phyloP scores from a whole-genome alignment of 352 stramenopile genomes.

The Phytophthora melonis region DNA sequence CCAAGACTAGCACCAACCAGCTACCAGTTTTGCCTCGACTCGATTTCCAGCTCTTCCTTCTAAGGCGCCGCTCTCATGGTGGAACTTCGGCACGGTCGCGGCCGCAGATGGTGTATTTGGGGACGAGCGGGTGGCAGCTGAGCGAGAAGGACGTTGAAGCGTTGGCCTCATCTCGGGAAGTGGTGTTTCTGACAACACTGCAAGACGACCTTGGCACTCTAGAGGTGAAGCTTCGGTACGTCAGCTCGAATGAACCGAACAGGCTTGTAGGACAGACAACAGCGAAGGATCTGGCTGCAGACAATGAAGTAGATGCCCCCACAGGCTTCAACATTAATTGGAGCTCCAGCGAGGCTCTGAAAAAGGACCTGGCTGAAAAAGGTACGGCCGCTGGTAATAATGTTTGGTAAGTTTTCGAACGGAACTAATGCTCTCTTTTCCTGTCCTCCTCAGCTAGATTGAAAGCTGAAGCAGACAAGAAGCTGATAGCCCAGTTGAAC shows the following conservation, averaged over 20 bases:
- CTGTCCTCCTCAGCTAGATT: slow-evolving; percentile 29
- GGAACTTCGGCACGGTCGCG: slow-evolving; percentile 21
- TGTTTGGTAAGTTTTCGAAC: too few relatives aligned
- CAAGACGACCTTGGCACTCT: slow-evolving; percentile 40
- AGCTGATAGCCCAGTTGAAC: slow-evolving; percentile 50
- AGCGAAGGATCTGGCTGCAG: not conserved
- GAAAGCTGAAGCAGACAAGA: slow-evolving; percentile 46
- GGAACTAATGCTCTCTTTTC: not conserved
- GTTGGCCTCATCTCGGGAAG: slow-evolving; percentile 46
- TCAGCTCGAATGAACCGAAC: slow-evolving; percentile 2
- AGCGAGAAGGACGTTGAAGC: slow-evolving; percentile 50
- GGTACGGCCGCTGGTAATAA: slow-evolving; percentile 23
- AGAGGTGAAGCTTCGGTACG: slow-evolving; percentile 48
- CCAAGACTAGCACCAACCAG: slow-evolving; percentile 13
- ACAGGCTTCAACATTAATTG: slow-evolving; percentile 62
- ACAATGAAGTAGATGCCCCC: slow-evolving; percentile 4
- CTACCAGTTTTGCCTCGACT: slow-evolving; percentile 24
- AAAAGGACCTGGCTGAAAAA: slow-evolving; percentile 57
- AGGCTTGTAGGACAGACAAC: not conserved
- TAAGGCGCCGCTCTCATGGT: slow-evolving; percentile 22
- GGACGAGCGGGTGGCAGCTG: slow-evolving; percentile 38
- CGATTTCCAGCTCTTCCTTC: slow-evolving; percentile 52
- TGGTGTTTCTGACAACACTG: slow-evolving; percentile 57
- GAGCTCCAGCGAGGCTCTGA: slow-evolving; percentile 61
- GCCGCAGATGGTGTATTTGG: slow-evolving; percentile 46